phyloP scores from a whole-genome alignment of 371 early-diverging fungal species.

The Thermomucor indicae-seudaticae region DNA sequence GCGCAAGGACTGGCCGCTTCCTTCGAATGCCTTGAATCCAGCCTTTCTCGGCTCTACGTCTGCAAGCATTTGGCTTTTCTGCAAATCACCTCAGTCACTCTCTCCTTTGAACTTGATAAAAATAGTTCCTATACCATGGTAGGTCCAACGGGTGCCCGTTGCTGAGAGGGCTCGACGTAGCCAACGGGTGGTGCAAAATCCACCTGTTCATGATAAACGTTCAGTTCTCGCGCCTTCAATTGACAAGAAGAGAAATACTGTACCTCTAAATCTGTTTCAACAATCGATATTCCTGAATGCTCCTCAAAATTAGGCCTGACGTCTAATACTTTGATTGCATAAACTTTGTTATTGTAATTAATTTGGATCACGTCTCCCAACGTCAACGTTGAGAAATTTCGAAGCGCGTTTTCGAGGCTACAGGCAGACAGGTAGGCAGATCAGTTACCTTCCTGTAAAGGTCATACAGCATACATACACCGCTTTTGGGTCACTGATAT shows the following conservation, averaged over 20 bases:
- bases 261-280: constrained; percentile 98
- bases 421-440: neutral
- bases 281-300: constrained; percentile 85
- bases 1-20: constrained; percentile 36
- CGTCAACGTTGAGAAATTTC: constrained; percentile 94
- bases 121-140: constrained; percentile 28
- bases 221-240: neutral
- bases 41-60: constrained; percentile 40
- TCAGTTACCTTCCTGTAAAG: neutral
- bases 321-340: constrained; percentile 91
- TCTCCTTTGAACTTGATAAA: neutral
- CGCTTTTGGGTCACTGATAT: constrained; percentile 96
- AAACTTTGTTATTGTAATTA: constrained; percentile 86
- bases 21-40: constrained; percentile 34
- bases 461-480: constrained; percentile 52
- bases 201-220: constrained; percentile 38
- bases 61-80: constrained; percentile 52
- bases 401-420: constrained; percentile 93
- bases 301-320: constrained; percentile 70
- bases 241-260: neutral
- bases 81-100: constrained; percentile 1
- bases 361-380: constrained; percentile 92
- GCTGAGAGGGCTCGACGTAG: constrained; percentile 81
- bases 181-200: constrained; percentile 99
- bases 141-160: constrained; percentile 31